A percentile compares a stretch with the other conserved stretches of the same genome.
Evolutionary conservation across 2,329 filamentous ascomycete species (phyloP).

Genomic region (Trichophyton rubrum): DNA sequence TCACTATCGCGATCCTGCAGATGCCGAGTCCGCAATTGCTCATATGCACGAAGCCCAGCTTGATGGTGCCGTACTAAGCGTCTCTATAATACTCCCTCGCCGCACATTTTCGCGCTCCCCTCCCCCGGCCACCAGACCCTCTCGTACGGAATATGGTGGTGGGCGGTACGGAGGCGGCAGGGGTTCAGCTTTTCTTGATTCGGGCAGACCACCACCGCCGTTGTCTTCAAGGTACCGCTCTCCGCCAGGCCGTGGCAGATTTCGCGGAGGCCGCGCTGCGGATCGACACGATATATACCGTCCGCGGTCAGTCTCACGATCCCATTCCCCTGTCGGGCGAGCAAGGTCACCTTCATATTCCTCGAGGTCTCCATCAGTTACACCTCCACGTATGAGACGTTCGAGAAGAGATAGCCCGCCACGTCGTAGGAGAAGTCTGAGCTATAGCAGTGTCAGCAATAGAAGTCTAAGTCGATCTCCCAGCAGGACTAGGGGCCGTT

Average conservation of each 20-base stretch:
- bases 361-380: constrained; percentile 22
- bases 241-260: constrained; percentile 20
- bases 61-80: constrained; percentile 69
- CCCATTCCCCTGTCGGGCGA: constrained; percentile 24
- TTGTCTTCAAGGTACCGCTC: constrained; percentile 20
- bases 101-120: constrained; percentile 72
- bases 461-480: constrained; percentile 37
- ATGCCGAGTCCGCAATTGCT: constrained; percentile 78
- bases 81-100: constrained; percentile 76
- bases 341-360: constrained; percentile 26
- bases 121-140: constrained; percentile 48
- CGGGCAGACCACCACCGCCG: constrained; percentile 3
- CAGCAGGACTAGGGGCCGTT: constrained; percentile 35
- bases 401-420: constrained; percentile 26
- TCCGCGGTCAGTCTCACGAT: constrained; percentile 45
- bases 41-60: constrained; percentile 98
- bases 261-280: constrained; percentile 26
- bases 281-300: constrained; percentile 42
- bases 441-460: constrained; percentile 42
- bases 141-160: constrained; percentile 8
- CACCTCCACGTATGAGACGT: constrained; percentile 28
- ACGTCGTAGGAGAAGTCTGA: constrained; percentile 43
- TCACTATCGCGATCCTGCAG: constrained; percentile 60
- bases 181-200: constrained; percentile 1
- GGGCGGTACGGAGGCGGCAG: constrained; percentile 14